phyloP scores from a whole-genome alignment of 176 grass and related monocot species.

The Aegilops umbellulata region DNA sequence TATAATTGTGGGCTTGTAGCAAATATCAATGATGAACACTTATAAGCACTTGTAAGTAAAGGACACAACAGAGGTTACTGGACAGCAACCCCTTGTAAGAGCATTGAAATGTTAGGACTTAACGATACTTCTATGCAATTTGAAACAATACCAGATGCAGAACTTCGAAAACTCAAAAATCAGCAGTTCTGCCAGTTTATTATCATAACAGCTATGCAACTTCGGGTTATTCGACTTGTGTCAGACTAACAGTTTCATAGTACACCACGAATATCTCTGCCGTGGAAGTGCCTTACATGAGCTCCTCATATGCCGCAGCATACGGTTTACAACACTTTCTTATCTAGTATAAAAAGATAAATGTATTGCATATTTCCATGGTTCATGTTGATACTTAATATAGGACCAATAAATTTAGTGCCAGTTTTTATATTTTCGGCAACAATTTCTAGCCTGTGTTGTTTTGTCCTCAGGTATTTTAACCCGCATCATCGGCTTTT shows the following conservation, averaged over 20 bases:
- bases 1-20: not conserved
- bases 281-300: not conserved
- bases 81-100: not conserved
- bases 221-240: not conserved
- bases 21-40: constrained; percentile 5
- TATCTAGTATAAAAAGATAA: not conserved
- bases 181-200: not conserved
- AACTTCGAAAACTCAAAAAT: not conserved
- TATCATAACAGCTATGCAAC: not conserved
- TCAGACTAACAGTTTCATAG: not conserved
- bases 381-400: not conserved
- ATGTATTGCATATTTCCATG: not conserved
- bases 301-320: not conserved
- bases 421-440: not conserved
- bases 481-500: not conserved
- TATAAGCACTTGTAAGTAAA: not conserved
- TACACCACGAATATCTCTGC: not conserved
- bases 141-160: not conserved
- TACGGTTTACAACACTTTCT: not conserved
- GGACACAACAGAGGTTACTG: not conserved
- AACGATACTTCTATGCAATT: not conserved
- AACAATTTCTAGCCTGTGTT: not conserved
- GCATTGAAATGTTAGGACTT: not conserved
- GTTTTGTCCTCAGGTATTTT: not conserved
- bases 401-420: not conserved